A percentile compares a stretch with the other conserved stretches of the same genome.
phyloP scores from a whole-genome alignment of 1,284 basidiomycete species.

The Schizopora paradoxa region DNA sequence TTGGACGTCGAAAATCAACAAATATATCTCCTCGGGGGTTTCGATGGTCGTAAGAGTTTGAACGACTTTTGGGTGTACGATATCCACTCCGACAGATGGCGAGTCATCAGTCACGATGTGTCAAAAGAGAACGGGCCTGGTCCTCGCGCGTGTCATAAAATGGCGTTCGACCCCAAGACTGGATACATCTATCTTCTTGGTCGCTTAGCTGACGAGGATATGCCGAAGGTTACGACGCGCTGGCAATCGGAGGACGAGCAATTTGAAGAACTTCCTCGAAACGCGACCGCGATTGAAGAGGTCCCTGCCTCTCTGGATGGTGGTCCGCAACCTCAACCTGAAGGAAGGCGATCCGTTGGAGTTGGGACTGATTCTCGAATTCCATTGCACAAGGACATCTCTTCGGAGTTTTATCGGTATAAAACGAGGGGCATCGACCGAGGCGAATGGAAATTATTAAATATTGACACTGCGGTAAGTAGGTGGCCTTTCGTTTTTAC shows the following conservation, averaged over 20 bases:
- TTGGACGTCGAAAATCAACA: conserved; percentile 59
- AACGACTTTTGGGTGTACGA: conserved; percentile 80
- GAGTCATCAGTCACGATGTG: conserved; percentile 51
- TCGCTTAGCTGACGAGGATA: conserved; percentile 49
- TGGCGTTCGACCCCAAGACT: conserved; percentile 69
- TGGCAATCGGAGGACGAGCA: conserved; percentile 1
- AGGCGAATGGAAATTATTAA: conserved; percentile 65
- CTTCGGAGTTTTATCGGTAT: conserved; percentile 69
- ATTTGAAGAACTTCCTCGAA: background rate
- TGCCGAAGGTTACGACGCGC: conserved; percentile 26
- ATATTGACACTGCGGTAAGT: conserved; percentile 57
- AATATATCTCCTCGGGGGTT: conserved; percentile 79
- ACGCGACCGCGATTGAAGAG: background rate
- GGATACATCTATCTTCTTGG: conserved; percentile 72
- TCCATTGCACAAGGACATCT: conserved; percentile 19
- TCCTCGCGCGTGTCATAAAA: conserved; percentile 76
- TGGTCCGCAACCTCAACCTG: background rate
- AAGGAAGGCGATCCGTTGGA: conserved; percentile 3
- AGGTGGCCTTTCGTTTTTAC: conserved; percentile 3
- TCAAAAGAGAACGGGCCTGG: conserved; percentile 62
- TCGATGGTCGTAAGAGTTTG: conserved; percentile 67
- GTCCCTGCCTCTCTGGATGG: background rate
- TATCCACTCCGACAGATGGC: conserved; percentile 60
- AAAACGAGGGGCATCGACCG: conserved; percentile 52
- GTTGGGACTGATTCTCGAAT: conserved; percentile 10